Percentiles rank a stretch among this genome's conserved stretches.
Conservation (phyloP, 176 grass and related monocot species). For the Aegilops sharonensis region DNA sequence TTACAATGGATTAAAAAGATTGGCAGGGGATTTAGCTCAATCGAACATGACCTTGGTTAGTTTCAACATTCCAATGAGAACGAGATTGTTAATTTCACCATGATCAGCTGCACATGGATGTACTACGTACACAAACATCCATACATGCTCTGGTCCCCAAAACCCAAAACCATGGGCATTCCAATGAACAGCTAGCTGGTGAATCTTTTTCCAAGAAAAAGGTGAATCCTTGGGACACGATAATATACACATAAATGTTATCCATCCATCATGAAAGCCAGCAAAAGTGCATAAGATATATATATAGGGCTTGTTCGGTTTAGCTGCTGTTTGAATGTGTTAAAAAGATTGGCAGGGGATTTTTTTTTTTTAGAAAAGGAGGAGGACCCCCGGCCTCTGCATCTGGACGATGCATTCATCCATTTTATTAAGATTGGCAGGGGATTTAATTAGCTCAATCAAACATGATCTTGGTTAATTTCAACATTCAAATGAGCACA, state of each 20-base stretch:
- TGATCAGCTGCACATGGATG: not conserved
- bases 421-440: no score
- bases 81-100: not conserved
- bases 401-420: no score
- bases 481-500: no score
- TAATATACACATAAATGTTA: not conserved
- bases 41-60: not conserved
- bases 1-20: not conserved
- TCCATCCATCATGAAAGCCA: not conserved
- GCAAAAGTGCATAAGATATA: not conserved
- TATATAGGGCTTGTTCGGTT: not conserved
- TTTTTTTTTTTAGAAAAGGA: no score
- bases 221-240: not conserved
- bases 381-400: no score
- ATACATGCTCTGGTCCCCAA: not conserved
- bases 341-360: no score
- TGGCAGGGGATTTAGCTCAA: not conserved
- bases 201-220: not conserved
- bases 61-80: not conserved
- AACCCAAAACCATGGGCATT: not conserved
- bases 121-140: not conserved
- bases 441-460: no score
- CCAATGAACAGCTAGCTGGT: not conserved
- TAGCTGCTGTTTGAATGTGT: no score
- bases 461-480: no score